phyloP scores from a whole-genome alignment of 805 yeast species.

The Yarrowia sp. region DNA sequence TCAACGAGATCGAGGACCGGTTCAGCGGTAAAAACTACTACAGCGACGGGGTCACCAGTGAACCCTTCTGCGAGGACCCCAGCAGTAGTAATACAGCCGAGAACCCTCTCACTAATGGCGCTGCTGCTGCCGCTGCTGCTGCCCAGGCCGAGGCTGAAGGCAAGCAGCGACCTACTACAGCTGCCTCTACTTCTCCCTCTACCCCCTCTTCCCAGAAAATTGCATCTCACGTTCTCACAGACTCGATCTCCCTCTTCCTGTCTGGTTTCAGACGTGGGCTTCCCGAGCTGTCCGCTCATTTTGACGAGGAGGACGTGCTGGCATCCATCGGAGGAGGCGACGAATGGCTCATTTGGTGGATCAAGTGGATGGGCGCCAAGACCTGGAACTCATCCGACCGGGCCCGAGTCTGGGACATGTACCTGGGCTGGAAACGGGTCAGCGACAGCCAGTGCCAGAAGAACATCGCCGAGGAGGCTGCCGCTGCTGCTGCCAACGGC shows the following conservation, averaged over 20 bases:
- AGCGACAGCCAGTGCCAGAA: constrained; percentile 35
- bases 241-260: constrained; percentile 71
- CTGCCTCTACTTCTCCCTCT: constrained; percentile 47
- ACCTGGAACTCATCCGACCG: constrained; percentile 82
- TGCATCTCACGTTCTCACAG: constrained; percentile 57
- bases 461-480: constrained; percentile 22
- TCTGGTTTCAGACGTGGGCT: constrained; percentile 64
- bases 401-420: constrained; percentile 87
- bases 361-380: constrained; percentile 87
- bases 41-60: constrained; percentile 13
- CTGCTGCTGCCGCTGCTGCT: background rate
- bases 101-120: constrained; percentile 12
- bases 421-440: constrained; percentile 68
- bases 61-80: constrained; percentile 40
- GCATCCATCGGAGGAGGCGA: constrained; percentile 68
- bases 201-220: constrained; percentile 46
- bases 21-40: constrained; percentile 32
- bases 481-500: background rate
- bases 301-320: constrained; percentile 80
- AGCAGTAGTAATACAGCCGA: constrained; percentile 46
- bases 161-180: background rate
- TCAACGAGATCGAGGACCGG: constrained; percentile 33
- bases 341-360: constrained; percentile 95
- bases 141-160: constrained; percentile 5
- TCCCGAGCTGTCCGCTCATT: constrained; percentile 78